Base-by-base conservation (phyloP, 2,329 filamentous ascomycete species). In the Byssoonygena ceratinophila region DNA sequence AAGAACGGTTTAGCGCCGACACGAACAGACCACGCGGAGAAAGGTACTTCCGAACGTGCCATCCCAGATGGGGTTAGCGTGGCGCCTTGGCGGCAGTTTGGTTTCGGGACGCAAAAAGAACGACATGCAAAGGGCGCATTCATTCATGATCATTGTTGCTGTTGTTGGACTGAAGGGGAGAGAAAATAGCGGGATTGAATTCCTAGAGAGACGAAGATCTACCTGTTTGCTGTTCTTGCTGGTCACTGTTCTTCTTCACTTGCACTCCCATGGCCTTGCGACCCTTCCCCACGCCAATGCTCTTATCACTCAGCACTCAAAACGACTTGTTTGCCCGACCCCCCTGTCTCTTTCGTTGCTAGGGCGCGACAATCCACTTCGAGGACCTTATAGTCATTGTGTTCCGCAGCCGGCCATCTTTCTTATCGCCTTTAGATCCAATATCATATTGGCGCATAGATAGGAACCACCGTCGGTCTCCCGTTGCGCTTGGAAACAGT, bases 311-410 rank as follows among this genome's bases (percentile, higher is more conserved):
- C 18, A 16, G 8, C 9, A 16, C 18, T 20, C 27, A 43, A 44
- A 11, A 44, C 27, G 1, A 43, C 39, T n/a, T 9, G 16, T 29
- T 31, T 37, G 18, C 40, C 31, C 25, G 22, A 41, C 36, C 27
- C 39, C 49, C 49, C 34, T 51, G 40, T 51, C 40, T 34, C 14
- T 40, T 48, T 37, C 27, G 49, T 51, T 51, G 49, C 49, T 51
- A 14, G 40, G 49, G 49, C 49, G 49, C 49, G 49, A 51, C 40
- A 43, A 34, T 11, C 36, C 14, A 32, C 39, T 27, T 43, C 36
- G 47, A 20, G 1, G 20, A 11, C 49, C 31, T 27, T 25, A 51
- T n/a, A 9, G 29, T 27, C 12, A 18, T 4, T 3, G 16, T 29
- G n/a, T 37, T 37, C 34, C 12, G 4, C 31, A 6, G 40, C 14